Evolutionary conservation across 2,329 filamentous ascomycete genomes (phyloP).

Genomic region (Microdochium bolleyi): DNA sequence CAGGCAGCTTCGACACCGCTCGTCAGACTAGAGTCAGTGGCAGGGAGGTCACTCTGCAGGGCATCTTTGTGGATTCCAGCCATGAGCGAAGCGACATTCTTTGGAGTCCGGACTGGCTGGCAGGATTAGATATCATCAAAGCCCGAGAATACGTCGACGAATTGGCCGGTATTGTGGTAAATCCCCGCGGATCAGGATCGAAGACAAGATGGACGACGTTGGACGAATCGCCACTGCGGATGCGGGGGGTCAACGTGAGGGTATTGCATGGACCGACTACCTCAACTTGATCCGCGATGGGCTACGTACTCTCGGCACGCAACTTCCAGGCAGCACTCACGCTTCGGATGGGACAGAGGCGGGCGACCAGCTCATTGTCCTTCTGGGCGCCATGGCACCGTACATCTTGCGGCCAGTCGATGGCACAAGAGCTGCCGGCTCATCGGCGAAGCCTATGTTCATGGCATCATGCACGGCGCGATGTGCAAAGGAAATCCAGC

Average conservation of each 20-base stretch:
- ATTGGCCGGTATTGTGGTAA: background rate
- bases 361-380: background rate
- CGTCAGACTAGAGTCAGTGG: background rate
- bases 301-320: background rate
- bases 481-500: background rate
- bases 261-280: background rate
- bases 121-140: background rate
- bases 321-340: no score
- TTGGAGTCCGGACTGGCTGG: background rate
- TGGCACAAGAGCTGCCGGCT: background rate
- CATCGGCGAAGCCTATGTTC: background rate
- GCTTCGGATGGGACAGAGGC: background rate
- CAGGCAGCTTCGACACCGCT: background rate
- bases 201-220: background rate
- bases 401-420: background rate
- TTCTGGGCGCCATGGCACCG: background rate
- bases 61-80: background rate
- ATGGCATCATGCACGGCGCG: background rate
- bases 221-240: background rate
- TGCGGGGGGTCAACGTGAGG: background rate
- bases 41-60: background rate
- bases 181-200: background rate
- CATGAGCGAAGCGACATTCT: background rate
- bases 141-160: background rate
- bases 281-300: background rate